phyloP scores from a whole-genome alignment of 352 stramenopile genomes.

The Phytopythium montanum region DNA sequence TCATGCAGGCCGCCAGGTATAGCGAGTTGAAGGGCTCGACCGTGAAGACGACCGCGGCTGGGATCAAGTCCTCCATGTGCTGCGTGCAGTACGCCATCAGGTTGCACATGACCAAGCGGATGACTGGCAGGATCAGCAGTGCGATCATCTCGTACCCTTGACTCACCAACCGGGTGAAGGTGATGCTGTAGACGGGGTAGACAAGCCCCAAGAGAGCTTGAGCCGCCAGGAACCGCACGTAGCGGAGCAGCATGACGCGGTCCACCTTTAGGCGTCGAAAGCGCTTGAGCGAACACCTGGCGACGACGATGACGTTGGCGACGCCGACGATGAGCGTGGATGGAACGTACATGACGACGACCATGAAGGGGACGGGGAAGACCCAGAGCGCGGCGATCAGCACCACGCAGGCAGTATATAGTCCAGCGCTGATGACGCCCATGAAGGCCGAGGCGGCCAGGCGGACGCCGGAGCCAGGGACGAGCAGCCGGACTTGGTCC shows the following conservation, averaged over 20 bases:
- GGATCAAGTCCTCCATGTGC: slow-evolving; percentile 31
- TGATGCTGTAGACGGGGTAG: slow-evolving; percentile 16
- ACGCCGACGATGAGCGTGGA: background rate
- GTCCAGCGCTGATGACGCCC: slow-evolving; percentile 4
- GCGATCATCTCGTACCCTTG: slow-evolving; percentile 13
- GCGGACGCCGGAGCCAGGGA: slow-evolving; percentile 13
- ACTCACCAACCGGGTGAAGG: slow-evolving; percentile 1
- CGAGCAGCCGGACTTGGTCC: slow-evolving; percentile 11
- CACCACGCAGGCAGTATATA: slow-evolving; percentile 10
- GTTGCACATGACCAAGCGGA: slow-evolving; percentile 28
- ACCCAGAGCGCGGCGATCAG: slow-evolving; percentile 9
- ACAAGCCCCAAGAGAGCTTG: slow-evolving; percentile 15
- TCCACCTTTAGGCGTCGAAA: background rate
- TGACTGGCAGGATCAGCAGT: slow-evolving; percentile 19
- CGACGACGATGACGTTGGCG: background rate
- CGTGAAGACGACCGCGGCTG: slow-evolving; percentile 28
- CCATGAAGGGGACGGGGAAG: slow-evolving; percentile 15
- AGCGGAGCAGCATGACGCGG: slow-evolving; percentile 2
- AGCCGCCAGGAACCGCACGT: slow-evolving; percentile 9
- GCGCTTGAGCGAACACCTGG: background rate
- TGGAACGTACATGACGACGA: slow-evolving; percentile 4
- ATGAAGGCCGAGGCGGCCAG: slow-evolving; percentile 7
- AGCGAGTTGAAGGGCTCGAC: slow-evolving; percentile 38
- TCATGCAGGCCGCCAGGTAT: slow-evolving; percentile 26
- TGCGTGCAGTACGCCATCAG: slow-evolving; percentile 11